phyloP scores from a whole-genome alignment of 2,329 filamentous ascomycete genomes.

The Thermomyces lanuginosus region DNA sequence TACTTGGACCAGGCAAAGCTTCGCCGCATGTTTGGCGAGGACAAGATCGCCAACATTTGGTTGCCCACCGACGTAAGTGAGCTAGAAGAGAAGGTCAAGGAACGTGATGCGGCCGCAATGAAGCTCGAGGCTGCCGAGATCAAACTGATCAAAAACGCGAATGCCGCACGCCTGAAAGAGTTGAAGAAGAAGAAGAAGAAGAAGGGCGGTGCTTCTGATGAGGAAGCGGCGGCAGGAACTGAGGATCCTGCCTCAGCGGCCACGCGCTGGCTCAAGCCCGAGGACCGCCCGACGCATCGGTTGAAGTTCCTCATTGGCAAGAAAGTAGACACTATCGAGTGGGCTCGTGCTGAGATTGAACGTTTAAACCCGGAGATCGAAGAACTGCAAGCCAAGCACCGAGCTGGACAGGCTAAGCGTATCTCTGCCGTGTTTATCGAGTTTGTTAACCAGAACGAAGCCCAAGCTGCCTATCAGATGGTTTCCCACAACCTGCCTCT shows the following conservation, averaged over 20 bases:
- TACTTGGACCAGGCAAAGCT: conserved; percentile 66
- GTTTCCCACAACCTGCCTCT: conserved; percentile 74
- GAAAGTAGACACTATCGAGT: conserved; percentile 90
- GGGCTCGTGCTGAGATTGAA: conserved; percentile 63
- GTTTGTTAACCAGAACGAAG: conserved; percentile 65
- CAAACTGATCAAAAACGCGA: conserved; percentile 64
- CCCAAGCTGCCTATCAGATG: conserved; percentile 73
- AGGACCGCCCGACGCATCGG: conserved; percentile 62
- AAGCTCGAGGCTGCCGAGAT: conserved; percentile 77
- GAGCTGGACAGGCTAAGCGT: conserved; percentile 45
- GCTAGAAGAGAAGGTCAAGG: conserved; percentile 63
- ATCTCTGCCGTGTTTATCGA: conserved; percentile 78
- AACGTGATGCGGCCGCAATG: conserved; percentile 64
- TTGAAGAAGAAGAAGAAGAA: conserved; percentile 51
- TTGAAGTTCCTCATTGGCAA: conserved; percentile 58
- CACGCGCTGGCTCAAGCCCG: conserved; percentile 54
- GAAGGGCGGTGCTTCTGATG: conserved; percentile 27
- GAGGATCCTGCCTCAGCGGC: conserved; percentile 55
- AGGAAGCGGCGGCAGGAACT: conserved; percentile 32
- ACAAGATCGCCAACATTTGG: conserved; percentile 70
- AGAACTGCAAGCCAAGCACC: conserved; percentile 50
- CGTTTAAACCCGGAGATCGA: conserved; percentile 58
- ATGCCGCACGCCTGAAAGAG: conserved; percentile 52
- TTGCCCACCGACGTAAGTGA: conserved; percentile 61
- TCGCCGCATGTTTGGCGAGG: conserved; percentile 59